Base-by-base conservation (phyloP, 371 early-diverging fungal species). In the Zychaea mexicana region DNA sequence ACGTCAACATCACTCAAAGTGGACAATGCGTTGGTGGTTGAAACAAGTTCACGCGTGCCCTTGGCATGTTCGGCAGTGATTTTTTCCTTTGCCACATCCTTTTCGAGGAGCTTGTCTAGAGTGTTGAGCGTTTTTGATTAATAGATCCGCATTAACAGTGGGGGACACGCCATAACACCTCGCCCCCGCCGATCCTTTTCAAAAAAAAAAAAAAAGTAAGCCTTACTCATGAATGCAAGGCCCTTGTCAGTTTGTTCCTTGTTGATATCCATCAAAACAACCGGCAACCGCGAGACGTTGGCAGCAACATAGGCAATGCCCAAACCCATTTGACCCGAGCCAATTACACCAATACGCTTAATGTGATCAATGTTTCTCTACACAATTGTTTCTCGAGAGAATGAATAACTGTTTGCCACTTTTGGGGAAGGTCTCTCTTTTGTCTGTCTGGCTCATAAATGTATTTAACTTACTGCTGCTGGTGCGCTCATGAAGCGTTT, bases 271-370 rank as follows among this genome's bases (percentile, higher is more conserved):
- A 95, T 77, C 52, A 96, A 68, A 36, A 92, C 74, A 2, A 94
- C 94, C 26, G 89, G 88, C 26, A 92, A 73, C 70, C 91, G 87
- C 57, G 96, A 91, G 4, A 89, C 84, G 42, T 89, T 88, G 28
- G 97, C 96, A 33, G 94, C 88, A n/a, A 98, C 99, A 57, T 94
- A 90, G 6, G 95, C 98, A 68, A 98, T 98, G 38, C 99, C 99
- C 54, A 92, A 77, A 28, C 99, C 96, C 94, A 94, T 94, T 78
- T 94, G 94, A 7, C 94, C 94, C 7, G 92, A 85, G 52, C 94
- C 94, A 57, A 94, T 82, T 42, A 94, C 88, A 66, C 92, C 90
- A 39, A 94, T 76, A 30, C 79, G 75, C 69, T 86, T 85, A 36
- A 88, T 78, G 46, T 74, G 68, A 39, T 68, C 70, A 57, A 70